Percentiles rank a stretch among this genome's conserved stretches.
Evolutionary conservation across 352 stramenopile genomes (phyloP).

Genomic region (Phytophthora tubulina): DNA sequence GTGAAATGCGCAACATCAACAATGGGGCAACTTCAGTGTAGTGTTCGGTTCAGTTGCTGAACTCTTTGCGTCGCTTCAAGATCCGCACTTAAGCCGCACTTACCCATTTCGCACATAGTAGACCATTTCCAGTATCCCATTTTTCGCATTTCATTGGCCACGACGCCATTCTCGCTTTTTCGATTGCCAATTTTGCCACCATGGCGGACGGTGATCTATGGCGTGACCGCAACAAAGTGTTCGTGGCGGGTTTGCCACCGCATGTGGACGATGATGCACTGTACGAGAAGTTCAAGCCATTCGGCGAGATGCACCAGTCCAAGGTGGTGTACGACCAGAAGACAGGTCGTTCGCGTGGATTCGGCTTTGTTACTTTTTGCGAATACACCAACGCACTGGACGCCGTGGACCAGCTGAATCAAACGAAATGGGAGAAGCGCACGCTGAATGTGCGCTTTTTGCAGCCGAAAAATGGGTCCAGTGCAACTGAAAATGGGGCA

Average conservation of each 20-base stretch:
- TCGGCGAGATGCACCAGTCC: conserved; percentile 89
- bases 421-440: conserved; percentile 85
- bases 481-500: conserved; percentile 11
- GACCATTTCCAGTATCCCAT: neutral
- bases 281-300: conserved; percentile 76
- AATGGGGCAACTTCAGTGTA: conserved; percentile 7
- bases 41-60: conserved; percentile 30
- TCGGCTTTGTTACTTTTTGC: conserved; percentile 87
- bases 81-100: conserved; percentile 31
- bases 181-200: conserved; percentile 7
- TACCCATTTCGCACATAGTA: conserved; percentile 10
- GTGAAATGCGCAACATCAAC: conserved; percentile 14
- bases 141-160: conserved; percentile 32
- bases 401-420: conserved; percentile 80
- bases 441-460: conserved; percentile 88
- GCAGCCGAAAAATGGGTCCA: conserved; percentile 64
- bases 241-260: conserved; percentile 76
- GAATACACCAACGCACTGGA: conserved; percentile 85
- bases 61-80: conserved; percentile 34
- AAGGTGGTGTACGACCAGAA: conserved; percentile 83
- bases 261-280: conserved; percentile 75
- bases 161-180: neutral
- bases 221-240: conserved; percentile 91
- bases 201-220: conserved; percentile 79
- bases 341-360: conserved; percentile 75